These are phyloP conservation scores for Tieghemostelium lacteum DNA, from an alignment of 78 protist species.

Conservation along the genomic window DNA sequence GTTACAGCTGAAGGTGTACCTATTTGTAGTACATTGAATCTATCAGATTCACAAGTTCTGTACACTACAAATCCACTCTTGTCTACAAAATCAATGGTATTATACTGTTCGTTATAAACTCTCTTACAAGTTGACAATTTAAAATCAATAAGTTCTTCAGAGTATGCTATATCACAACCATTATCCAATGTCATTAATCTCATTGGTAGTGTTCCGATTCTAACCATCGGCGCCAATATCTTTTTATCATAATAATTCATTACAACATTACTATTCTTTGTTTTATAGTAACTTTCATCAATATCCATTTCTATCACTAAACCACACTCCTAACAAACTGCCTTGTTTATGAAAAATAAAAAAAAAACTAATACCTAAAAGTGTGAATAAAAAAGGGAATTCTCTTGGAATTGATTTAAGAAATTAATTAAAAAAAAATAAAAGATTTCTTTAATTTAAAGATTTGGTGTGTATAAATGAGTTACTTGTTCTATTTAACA, in stretches of 20 bases:
- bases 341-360: no score
- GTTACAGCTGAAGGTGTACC: constrained; percentile 70
- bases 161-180: constrained; percentile 76
- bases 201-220: constrained; percentile 79
- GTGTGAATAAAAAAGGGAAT: no score
- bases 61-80: constrained; percentile 10
- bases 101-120: constrained; percentile 37
- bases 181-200: constrained; percentile 27
- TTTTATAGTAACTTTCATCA: background rate
- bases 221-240: constrained; percentile 82
- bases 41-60: constrained; percentile 56
- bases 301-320: background rate
- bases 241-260: constrained; percentile 71
- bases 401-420: no score
- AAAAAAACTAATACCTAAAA: no score
- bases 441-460: no score
- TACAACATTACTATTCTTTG: constrained; percentile 17
- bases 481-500: no score
- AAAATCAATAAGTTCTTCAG: constrained; percentile 72
- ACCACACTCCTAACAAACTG: no score
- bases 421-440: no score
- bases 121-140: constrained; percentile 34
- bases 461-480: no score
- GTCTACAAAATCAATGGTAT: constrained; percentile 33
- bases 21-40: constrained; percentile 55